phyloP scores from a whole-genome alignment of 2,329 filamentous ascomycete genomes.

The Alternaria novae-zelandiae region DNA sequence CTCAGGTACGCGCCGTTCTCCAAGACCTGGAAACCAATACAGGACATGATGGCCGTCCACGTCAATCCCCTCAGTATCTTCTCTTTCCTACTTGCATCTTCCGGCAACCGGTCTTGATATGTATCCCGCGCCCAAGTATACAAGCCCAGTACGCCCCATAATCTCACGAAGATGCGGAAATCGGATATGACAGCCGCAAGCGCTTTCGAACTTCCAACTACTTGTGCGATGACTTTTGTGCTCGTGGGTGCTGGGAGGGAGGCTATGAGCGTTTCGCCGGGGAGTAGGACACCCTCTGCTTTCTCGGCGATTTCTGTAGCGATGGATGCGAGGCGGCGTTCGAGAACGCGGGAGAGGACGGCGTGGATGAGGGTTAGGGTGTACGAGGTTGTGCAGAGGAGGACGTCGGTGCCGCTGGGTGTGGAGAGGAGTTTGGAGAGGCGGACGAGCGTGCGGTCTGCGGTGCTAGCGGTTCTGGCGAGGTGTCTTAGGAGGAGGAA shows the following conservation, averaged over 20 bases:
- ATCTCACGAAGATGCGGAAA: constrained; percentile 72
- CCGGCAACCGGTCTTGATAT: constrained; percentile 36
- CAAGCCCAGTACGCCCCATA: constrained; percentile 79
- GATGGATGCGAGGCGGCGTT: constrained; percentile 41
- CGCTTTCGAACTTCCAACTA: constrained; percentile 44
- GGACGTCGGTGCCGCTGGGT: constrained; percentile 48
- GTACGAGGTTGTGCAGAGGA: constrained; percentile 54
- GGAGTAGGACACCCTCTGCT: constrained; percentile 48
- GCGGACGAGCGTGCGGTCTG: constrained; percentile 43
- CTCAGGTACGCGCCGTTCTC: constrained; percentile 86
- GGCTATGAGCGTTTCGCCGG: constrained; percentile 51
- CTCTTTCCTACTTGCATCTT: constrained; percentile 34
- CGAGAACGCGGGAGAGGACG: constrained; percentile 48
- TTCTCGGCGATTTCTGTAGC: constrained; percentile 48
- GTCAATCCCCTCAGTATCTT: constrained; percentile 56
- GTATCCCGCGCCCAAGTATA: constrained; percentile 67
- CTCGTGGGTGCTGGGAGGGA: constrained; percentile 42
- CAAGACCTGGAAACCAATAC: constrained; percentile 74
- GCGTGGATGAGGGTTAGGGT: constrained; percentile 52
- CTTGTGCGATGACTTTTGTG: constrained; percentile 43
- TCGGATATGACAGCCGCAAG: constrained; percentile 73
- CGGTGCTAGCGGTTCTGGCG: constrained; percentile 24
- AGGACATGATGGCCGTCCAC: constrained; percentile 71
- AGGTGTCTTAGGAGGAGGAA: constrained; percentile 25
- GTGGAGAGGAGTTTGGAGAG: constrained; percentile 49